phyloP scores from a whole-genome alignment of 163 green algal genomes.

The Trebouxiophyceae sp. region DNA sequence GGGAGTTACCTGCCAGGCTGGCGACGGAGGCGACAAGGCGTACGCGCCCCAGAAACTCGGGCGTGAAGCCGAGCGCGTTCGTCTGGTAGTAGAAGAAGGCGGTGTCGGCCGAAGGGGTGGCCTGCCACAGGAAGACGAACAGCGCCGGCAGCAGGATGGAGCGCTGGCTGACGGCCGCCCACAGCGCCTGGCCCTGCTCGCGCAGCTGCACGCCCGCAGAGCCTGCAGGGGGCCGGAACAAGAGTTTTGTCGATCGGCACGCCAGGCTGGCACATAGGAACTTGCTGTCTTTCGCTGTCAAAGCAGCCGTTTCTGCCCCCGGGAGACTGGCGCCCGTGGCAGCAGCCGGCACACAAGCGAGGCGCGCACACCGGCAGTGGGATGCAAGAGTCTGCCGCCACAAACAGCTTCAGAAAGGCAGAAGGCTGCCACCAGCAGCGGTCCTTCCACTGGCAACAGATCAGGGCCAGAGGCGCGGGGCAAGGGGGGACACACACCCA shows the following conservation, averaged over 20 bases:
- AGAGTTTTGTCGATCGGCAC: no score
- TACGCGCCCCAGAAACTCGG: constrained; percentile 84
- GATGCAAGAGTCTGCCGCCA: no score
- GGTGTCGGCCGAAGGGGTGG: constrained; percentile 44
- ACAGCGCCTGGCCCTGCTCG: constrained; percentile 52
- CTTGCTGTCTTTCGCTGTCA: no score
- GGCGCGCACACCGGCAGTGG: no score
- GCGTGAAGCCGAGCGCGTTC: constrained; percentile 74
- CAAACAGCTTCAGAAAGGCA: no score
- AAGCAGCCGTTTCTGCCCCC: no score
- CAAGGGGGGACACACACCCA: not conserved
- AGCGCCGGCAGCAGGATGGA: constrained; percentile 78
- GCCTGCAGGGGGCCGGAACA: no score
- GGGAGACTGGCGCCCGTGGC: no score
- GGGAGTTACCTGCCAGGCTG: not conserved
- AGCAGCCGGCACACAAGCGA: no score
- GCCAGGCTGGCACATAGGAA: no score
- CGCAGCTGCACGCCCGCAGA: constrained; percentile 14
- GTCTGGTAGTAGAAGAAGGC: constrained; percentile 92
- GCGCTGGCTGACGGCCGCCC: constrained; percentile 56
- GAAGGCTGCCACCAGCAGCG: no score
- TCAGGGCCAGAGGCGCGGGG: not conserved
- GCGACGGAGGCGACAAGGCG: constrained; percentile 62
- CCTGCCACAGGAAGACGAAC: constrained; percentile 94
- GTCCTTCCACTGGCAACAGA: no score